A percentile compares a stretch with the other conserved stretches of the same genome.
These are phyloP conservation scores for Tetraselmis chui DNA, from an alignment of 139 green algal species.

Conservation along the genomic window DNA sequence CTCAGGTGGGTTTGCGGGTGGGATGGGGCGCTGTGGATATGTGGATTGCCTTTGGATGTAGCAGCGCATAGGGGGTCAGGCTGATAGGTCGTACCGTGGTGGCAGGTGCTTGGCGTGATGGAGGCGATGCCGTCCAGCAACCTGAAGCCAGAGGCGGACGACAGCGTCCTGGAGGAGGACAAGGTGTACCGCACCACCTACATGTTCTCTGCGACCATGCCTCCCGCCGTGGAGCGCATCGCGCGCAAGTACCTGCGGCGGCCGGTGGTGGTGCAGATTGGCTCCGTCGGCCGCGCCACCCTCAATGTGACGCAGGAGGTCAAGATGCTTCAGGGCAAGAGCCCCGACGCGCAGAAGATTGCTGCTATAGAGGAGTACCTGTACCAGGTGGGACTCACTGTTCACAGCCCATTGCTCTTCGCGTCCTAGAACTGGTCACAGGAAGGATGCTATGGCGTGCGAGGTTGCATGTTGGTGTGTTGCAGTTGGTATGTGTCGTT, in stretches of 20 bases:
- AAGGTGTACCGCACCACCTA: slow-evolving; percentile 93
- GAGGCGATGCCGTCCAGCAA: slow-evolving; percentile 87
- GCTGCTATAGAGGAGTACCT: background rate
- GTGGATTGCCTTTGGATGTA: background rate
- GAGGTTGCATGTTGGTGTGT: too few species aligned
- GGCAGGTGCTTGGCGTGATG: slow-evolving; percentile 74
- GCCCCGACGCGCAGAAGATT: background rate
- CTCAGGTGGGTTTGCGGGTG: slow-evolving; percentile 53
- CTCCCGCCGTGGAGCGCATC: slow-evolving; percentile 79
- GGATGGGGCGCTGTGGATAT: too few species aligned
- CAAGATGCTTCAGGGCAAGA: slow-evolving; percentile 41
- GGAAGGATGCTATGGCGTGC: too few species aligned
- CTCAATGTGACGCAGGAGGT: slow-evolving; percentile 89
- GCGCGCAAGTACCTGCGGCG: slow-evolving; percentile 79
- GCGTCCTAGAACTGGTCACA: too few species aligned
- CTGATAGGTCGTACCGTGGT: too few species aligned
- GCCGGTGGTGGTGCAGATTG: slow-evolving; percentile 86
- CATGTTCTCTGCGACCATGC: slow-evolving; percentile 99
- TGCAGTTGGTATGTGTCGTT: too few species aligned
- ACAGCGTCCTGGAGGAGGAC: slow-evolving; percentile 55
- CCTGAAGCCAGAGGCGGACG: slow-evolving; percentile 85
- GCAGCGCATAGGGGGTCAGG: background rate
- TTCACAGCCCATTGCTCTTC: background rate
- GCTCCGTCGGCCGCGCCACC: slow-evolving; percentile 70
- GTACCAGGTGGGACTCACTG: background rate